These are phyloP conservation scores for Bacidia gigantensis DNA, from an alignment of 495 filamentous ascomycete genomes.

Conservation along the genomic window DNA sequence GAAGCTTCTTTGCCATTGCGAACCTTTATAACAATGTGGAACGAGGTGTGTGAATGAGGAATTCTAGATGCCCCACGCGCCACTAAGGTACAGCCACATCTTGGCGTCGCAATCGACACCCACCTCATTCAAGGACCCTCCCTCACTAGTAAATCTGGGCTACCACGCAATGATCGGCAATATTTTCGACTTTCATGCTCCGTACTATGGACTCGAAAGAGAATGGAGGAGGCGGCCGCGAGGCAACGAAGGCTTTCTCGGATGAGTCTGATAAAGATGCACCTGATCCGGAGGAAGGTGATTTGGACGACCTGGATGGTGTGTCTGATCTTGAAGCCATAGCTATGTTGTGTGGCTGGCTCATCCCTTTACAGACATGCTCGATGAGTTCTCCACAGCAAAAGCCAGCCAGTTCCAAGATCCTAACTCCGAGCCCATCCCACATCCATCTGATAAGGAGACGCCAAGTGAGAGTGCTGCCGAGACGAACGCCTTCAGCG, in stretches of 20 bases:
- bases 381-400: conserved; percentile 71
- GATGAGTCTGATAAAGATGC: conserved; percentile 29
- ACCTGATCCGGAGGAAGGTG: conserved; percentile 69
- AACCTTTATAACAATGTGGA: too few relatives aligned
- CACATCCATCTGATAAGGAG: conserved; percentile 37
- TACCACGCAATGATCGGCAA: too few relatives aligned
- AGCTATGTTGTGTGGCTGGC: background rate
- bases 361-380: conserved; percentile 47
- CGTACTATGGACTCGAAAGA: background rate
- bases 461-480: conserved; percentile 2
- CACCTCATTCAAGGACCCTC: too few relatives aligned
- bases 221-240: background rate
- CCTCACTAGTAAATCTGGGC: too few relatives aligned
- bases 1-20: too few relatives aligned
- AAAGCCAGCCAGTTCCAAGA: conserved; percentile 16
- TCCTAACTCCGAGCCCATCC: conserved; percentile 10
- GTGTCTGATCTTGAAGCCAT: conserved; percentile 11
- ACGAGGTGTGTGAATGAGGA: too few relatives aligned
- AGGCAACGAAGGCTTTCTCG: background rate
- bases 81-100: background rate
- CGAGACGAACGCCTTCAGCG: conserved; percentile 52
- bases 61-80: too few relatives aligned
- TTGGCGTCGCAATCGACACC: background rate
- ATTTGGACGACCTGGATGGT: conserved; percentile 89
- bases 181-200: background rate